Percentiles rank a stretch among this genome's conserved stretches.
phyloP scores from a whole-genome alignment of 2,329 filamentous ascomycete genomes.

The Trichoderma semiorbis region DNA sequence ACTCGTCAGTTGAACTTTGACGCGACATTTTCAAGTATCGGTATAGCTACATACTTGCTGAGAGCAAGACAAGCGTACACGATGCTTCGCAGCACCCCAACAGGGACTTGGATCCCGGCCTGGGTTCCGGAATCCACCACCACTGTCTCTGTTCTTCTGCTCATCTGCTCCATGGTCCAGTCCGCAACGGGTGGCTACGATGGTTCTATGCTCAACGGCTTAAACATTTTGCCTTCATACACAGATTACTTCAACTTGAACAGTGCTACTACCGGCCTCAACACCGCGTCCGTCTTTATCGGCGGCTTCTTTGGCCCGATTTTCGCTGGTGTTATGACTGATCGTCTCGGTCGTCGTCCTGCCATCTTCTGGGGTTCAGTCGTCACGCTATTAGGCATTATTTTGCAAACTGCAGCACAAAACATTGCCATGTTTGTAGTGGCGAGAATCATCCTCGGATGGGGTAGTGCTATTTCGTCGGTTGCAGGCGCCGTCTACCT shows the following conservation, averaged over 20 bases:
- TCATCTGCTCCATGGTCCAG: conserved; percentile 44
- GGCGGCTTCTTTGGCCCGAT: conserved; percentile 46
- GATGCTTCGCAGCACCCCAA: conserved; percentile 24
- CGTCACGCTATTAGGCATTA: conserved; percentile 42
- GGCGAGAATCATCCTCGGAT: conserved; percentile 51
- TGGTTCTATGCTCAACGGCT: conserved; percentile 52
- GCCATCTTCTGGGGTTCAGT: conserved; percentile 30
- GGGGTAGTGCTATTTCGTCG: conserved; percentile 38
- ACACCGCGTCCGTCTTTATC: conserved; percentile 54
- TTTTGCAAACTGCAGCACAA: conserved; percentile 32
- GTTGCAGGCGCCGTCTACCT: conserved; percentile 47
- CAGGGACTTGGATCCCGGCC: conserved; percentile 46
- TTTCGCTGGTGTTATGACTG: conserved; percentile 38
- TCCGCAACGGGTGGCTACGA: conserved; percentile 40
- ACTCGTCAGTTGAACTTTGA: background rate
- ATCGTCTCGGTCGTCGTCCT: conserved; percentile 27
- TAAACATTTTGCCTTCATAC: conserved; percentile 56
- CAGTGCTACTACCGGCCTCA: conserved; percentile 50
- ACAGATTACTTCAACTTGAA: conserved; percentile 54
- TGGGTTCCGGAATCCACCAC: conserved; percentile 43
- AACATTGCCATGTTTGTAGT: conserved; percentile 51
- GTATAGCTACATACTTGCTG: background rate
- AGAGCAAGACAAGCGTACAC: background rate
- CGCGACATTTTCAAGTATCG: background rate
- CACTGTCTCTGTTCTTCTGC: conserved; percentile 37